Evolutionary conservation across 345 rosid genomes (phyloP).

Genomic region (Brassica nigra): DNA sequence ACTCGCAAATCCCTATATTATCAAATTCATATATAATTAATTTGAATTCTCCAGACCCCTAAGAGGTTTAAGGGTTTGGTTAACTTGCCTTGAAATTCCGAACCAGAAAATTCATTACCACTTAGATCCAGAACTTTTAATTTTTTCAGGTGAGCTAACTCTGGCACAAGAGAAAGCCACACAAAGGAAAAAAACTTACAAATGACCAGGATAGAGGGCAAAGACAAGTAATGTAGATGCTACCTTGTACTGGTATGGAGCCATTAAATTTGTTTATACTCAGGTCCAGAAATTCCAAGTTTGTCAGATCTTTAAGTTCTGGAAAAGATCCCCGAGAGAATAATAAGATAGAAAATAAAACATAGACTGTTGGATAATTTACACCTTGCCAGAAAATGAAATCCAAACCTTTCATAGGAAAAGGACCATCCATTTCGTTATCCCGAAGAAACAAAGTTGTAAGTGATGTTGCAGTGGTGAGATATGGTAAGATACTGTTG

Average conservation of each 20-base stretch:
- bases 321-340: not conserved
- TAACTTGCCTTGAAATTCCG: not conserved
- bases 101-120: not conserved
- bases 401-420: constrained; percentile 2
- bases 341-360: not conserved
- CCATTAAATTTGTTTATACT: not conserved
- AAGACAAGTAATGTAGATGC: not conserved
- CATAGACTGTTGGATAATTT: not conserved
- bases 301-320: not conserved
- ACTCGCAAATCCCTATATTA: not conserved
- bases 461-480: constrained; percentile 23
- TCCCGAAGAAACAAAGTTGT: not conserved
- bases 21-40: not conserved
- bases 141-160: not conserved
- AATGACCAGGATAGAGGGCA: not conserved
- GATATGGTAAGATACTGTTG: constrained; percentile 7
- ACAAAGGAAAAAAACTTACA: not conserved
- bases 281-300: not conserved
- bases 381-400: not conserved
- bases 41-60: not conserved
- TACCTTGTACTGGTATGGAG: not conserved
- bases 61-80: not conserved
- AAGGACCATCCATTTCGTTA: not conserved
- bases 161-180: not conserved
- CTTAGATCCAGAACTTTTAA: not conserved